Evolutionary conservation across 331 rosid genomes (phyloP).

Genomic region (Quercus phellos): DNA sequence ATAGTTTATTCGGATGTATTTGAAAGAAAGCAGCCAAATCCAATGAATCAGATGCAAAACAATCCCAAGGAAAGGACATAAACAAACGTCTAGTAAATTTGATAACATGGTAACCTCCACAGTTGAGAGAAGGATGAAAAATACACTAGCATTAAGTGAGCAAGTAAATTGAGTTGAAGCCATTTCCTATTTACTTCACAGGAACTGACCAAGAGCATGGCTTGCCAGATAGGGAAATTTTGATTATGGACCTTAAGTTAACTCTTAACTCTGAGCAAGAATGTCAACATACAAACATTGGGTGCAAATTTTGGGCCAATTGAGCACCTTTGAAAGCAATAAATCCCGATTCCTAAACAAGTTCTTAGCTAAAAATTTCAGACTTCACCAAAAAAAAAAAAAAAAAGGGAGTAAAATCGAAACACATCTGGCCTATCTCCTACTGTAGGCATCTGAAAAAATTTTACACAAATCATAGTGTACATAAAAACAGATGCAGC

Average conservation of each 20-base stretch:
- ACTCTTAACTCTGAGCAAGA: neutral
- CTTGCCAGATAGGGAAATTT: neutral
- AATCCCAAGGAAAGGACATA: too few relatives aligned
- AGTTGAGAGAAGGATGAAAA: too few relatives aligned
- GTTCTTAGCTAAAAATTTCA: conserved; percentile 6
- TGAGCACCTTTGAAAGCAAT: neutral
- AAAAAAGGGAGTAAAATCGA: neutral
- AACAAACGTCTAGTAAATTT: too few relatives aligned
- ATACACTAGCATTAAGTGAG: too few relatives aligned
- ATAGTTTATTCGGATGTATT: too few relatives aligned
- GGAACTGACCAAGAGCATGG: too few relatives aligned
- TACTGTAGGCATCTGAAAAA: conserved; percentile 18
- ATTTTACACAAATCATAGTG: conserved; percentile 24
- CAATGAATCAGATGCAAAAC: too few relatives aligned
- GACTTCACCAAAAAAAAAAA: neutral
- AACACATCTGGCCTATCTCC: conserved; percentile 11
- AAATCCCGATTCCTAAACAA: conserved; percentile 14
- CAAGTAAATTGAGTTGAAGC: too few relatives aligned
- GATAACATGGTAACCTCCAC: too few relatives aligned
- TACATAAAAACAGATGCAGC: conserved; percentile 21
- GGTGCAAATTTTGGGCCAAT: neutral
- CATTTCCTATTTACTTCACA: too few relatives aligned
- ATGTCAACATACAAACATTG: neutral
- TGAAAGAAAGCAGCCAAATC: too few relatives aligned
- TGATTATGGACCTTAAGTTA: neutral